phyloP scores from a whole-genome alignment of 2,329 filamentous ascomycete genomes.

The Rosellinia necatrix region DNA sequence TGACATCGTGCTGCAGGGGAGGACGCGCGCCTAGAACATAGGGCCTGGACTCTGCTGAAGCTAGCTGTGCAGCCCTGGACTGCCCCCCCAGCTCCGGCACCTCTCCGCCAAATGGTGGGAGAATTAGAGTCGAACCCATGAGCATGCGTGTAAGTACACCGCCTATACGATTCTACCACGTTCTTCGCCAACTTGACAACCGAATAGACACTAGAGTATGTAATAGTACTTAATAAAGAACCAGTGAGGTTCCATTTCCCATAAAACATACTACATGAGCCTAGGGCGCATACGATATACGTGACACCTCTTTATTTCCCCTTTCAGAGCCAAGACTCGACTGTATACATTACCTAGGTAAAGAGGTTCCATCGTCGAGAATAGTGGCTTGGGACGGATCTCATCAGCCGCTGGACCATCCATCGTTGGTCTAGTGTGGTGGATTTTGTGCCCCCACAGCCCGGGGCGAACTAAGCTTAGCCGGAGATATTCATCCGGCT shows the following conservation, averaged over 20 bases:
- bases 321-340: too few relatives aligned
- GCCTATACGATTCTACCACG: too few relatives aligned
- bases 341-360: too few relatives aligned
- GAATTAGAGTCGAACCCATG: too few relatives aligned
- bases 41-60: constrained; percentile 24
- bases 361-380: neutral
- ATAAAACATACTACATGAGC: neutral
- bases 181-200: too few relatives aligned
- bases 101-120: neutral
- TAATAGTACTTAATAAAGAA: too few relatives aligned
- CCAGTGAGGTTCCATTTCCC: neutral
- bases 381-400: constrained; percentile 10
- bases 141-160: too few relatives aligned
- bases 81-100: constrained; percentile 11
- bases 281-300: neutral
- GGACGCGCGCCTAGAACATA: constrained; percentile 18
- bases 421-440: constrained; percentile 5
- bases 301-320: too few relatives aligned
- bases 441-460: constrained; percentile 1
- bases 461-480: neutral
- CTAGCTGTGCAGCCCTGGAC: constrained; percentile 20
- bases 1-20: constrained; percentile 21
- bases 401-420: neutral
- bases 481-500: constrained; percentile 23
- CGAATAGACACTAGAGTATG: too few relatives aligned